Conservation (phyloP, 768 basidiomycete species). For the Boletus subcaerulescens region DNA sequence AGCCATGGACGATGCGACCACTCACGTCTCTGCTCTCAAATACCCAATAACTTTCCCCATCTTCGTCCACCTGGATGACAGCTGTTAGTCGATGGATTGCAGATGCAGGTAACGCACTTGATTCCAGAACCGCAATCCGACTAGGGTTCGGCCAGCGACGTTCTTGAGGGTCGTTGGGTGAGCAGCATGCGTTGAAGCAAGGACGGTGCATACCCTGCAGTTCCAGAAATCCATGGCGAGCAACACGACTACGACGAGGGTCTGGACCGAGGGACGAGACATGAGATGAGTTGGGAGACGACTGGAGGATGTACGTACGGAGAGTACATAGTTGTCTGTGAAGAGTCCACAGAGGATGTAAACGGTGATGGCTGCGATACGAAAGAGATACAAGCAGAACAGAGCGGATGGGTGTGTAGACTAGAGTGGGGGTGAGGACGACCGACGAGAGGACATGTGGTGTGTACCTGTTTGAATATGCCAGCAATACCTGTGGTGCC, state of each 20-base stretch:
- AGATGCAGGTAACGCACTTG: conserved; percentile 47
- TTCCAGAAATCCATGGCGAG: conserved; percentile 99
- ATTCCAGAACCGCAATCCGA: conserved; percentile 97
- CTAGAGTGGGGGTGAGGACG: conserved; percentile 36
- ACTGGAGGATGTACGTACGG: conserved; percentile 49
- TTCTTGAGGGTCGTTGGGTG: conserved; percentile 51
- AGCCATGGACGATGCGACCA: conserved; percentile 5
- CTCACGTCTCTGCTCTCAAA: conserved; percentile 95
- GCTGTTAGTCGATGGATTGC: background rate
- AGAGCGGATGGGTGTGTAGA: conserved; percentile 80
- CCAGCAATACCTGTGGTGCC: conserved; percentile 56
- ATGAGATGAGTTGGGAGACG: background rate
- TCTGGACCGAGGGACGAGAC: conserved; percentile 38
- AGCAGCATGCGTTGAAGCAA: background rate
- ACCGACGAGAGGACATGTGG: background rate
- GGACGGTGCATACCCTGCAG: conserved; percentile 59
- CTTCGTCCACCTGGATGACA: conserved; percentile 76
- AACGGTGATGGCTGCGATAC: conserved; percentile 81
- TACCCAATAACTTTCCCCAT: conserved; percentile 95
- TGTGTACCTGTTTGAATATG: conserved; percentile 69
- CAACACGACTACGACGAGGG: conserved; percentile 88
- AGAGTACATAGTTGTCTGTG: conserved; percentile 88
- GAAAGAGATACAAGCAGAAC: conserved; percentile 88
- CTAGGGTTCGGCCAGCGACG: conserved; percentile 88
- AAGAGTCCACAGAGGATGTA: conserved; percentile 94